Base-by-base conservation (phyloP, 2,329 filamentous ascomycete genomes). In the Arthrobotrys entomopaga region DNA sequence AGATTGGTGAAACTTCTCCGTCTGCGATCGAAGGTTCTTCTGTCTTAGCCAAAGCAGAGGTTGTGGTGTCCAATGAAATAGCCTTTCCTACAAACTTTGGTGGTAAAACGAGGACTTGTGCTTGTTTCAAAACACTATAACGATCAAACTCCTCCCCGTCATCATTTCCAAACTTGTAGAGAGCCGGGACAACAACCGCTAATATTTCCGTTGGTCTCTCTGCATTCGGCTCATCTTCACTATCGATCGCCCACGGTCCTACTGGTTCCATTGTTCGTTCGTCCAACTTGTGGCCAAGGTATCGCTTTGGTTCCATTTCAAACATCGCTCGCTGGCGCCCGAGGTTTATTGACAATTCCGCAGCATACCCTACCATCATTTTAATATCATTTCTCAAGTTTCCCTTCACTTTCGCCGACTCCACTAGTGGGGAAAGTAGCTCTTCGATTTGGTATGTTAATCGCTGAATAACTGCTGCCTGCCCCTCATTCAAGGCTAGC, bases 241-340 rank as follows among this genome's bases (percentile, higher is more conserved):
- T 65, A 16, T 75, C 58, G 16, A 46, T 22, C 10, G 71, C 63
- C 63, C 59, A 67, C 5, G 65, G 65, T 2, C 64, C 71, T 4
- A 75, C 48, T 1, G 58, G 49, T 13, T 75, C 63, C 71, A 75
- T 75, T 20, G 43, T 29, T 19, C 40, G 40, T 34, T n/a, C 38
- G n/a, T 69, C 38, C 4, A 59, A 58, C 34, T 38, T 64, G 8
- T 34, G 52, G 4, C 71, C 71, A 34, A 75, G 59, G 13, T 69
- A 69, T 22, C 63, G 34, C 49, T 67, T 69, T 10, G 65, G 54
- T 60, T 75, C 64, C 6, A 75, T 49, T 43, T 75, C 71, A 34
- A 75, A 75, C 71, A 75, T 75, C 5, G 71, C 57, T 22, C 71
- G 60, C 58, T 75, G 71, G 42, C 56, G 64, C 43, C 71, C 71